phyloP scores from a whole-genome alignment of 805 yeast species.

The Kluyveromyces starmeri region DNA sequence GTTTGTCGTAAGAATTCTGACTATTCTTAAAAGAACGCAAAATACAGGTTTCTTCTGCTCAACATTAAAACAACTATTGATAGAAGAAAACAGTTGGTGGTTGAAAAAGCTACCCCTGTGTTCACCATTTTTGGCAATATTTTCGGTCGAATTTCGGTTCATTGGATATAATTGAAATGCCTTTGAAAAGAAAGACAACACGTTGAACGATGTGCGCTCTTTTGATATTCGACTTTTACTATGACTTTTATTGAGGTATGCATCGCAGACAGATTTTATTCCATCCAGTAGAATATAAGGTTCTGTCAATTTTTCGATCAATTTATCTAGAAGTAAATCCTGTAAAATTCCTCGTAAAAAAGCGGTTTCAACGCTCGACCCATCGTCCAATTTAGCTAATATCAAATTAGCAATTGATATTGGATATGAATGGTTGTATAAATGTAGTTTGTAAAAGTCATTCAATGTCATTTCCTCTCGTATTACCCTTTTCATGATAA shows the following conservation, averaged over 20 bases:
- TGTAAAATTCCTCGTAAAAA: constrained; percentile 19
- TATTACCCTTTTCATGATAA: constrained; percentile 6
- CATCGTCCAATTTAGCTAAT: constrained; percentile 7
- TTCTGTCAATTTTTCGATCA: constrained; percentile 19
- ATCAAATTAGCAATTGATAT: constrained; percentile 10
- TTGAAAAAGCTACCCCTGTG: background rate
- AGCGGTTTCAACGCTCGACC: constrained; percentile 17
- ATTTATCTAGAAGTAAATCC: constrained; percentile 17
- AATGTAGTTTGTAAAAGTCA: constrained; percentile 10
- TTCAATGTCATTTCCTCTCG: constrained; percentile 5
- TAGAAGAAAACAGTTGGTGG: background rate
- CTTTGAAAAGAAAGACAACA: too few species aligned
- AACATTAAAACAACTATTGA: background rate
- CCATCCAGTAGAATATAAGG: constrained; percentile 21
- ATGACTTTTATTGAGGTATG: too few species aligned
- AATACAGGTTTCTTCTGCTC: background rate
- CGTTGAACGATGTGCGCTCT: too few species aligned
- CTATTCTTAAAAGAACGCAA: too few species aligned
- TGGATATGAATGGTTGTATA: constrained; percentile 15
- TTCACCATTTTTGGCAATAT: background rate
- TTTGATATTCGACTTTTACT: too few species aligned
- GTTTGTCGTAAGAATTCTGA: background rate
- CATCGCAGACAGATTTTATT: constrained; percentile 6
- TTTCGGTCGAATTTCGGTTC: too few species aligned
- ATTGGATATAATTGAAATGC: too few species aligned